Conservation (phyloP, 208 protist species). For the Entamoeba moshkovskii region DNA sequence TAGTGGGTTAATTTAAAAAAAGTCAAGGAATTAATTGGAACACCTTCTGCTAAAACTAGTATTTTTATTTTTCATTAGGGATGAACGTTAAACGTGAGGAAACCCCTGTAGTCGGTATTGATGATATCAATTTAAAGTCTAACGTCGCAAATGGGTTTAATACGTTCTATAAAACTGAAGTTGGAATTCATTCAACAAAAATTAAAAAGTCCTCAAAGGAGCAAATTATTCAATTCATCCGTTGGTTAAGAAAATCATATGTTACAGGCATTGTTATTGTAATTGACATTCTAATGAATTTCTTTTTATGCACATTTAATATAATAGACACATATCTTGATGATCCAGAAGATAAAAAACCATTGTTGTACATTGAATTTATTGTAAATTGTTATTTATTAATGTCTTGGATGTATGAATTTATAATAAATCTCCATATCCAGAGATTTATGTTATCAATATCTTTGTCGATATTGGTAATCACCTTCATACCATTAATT, state of each 20-base stretch:
- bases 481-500: neutral
- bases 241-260: neutral
- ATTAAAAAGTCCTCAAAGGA: neutral
- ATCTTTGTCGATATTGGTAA: neutral
- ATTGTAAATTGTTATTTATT: neutral
- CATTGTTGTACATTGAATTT: neutral
- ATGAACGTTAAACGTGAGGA: too few species aligned
- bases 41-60: too few species aligned
- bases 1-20: too few species aligned
- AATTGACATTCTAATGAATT: neutral
- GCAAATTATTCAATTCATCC: neutral
- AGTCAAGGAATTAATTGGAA: too few species aligned
- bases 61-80: too few species aligned
- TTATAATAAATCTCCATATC: neutral
- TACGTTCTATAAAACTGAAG: too few species aligned
- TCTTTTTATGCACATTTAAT: neutral
- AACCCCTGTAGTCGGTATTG: too few species aligned
- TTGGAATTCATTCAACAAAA: neutral
- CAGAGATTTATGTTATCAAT: neutral
- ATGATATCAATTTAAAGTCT: too few species aligned
- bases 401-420: neutral
- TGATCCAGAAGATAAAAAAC: neutral
- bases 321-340: neutral
- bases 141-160: too few species aligned
- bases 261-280: neutral